phyloP scores from a whole-genome alignment of 2,329 filamentous ascomycete genomes.

The Davidsoniella neocaledoniae region DNA sequence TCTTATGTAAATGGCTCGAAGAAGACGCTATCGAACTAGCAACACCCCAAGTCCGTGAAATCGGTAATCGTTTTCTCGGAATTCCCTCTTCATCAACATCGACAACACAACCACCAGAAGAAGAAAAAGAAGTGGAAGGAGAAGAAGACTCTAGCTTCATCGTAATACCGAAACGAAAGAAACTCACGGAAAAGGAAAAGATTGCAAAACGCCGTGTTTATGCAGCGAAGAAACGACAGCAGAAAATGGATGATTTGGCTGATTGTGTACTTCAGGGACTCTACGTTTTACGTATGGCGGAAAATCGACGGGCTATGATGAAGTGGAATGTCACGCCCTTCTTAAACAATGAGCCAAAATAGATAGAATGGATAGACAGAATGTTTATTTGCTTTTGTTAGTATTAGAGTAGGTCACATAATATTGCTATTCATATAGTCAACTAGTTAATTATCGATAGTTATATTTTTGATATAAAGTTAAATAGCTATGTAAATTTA shows the following conservation, averaged over 20 bases:
- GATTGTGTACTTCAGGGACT: conserved; percentile 8
- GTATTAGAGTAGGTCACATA: too few relatives aligned
- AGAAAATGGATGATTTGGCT: conserved; percentile 8
- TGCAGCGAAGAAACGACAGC: neutral
- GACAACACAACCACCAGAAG: neutral
- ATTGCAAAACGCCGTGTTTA: neutral
- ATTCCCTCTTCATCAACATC: neutral
- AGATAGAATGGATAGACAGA: too few relatives aligned
- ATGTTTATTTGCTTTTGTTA: too few relatives aligned
- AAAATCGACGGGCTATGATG: conserved; percentile 3
- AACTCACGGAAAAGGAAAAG: neutral
- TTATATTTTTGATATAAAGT: too few relatives aligned
- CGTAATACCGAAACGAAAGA: neutral
- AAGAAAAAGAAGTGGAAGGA: neutral
- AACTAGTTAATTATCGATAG: too few relatives aligned
- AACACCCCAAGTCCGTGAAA: neutral
- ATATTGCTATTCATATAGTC: too few relatives aligned
- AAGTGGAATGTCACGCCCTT: conserved; percentile 2
- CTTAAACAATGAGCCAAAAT: neutral
- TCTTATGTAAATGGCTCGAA: conserved; percentile 5
- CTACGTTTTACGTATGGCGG: conserved; percentile 5
- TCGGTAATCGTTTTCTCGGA: neutral
- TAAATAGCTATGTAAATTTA: too few relatives aligned
- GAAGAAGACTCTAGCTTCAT: neutral
- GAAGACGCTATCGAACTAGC: neutral